Evolutionary conservation across 2,329 filamentous ascomycete species (phyloP), one percentile per base, ranked within the genome.

Genomic region (Cercospora berteroae): DNA sequence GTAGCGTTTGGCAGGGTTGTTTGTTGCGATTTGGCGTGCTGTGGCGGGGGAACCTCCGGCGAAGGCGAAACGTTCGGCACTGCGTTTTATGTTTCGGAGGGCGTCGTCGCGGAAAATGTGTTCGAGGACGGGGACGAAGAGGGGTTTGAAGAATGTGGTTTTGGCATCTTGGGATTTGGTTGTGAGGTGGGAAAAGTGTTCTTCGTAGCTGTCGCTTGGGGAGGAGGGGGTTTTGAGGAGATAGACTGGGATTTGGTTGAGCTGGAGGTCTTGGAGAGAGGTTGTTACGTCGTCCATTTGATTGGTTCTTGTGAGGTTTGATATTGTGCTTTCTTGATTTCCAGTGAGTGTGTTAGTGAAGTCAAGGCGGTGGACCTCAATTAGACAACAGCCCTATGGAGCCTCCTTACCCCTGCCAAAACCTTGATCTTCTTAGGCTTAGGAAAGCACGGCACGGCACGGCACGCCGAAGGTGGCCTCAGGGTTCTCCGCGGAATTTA

Each of bases 181-280:
- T 4, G 20, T 6, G 44, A 50, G 18, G 7, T 29, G 52, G 25
- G 52, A 57, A 57, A 94, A 90, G 55, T 88, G 82, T 58, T 92
- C 88, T 71, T 91, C 84, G 76, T 95, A 95, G 8, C 86, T 85
- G 77, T 95, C 92, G 55, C 81, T 83, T 0, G 91, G 91, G 0
- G 81, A 83, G 0, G 91, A 94, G 74, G 86, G 89, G 2, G 92
- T 94, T 79, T 95, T 95, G 64, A 95, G 85, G 1, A 95, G 83
- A 23, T 94, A 81, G 23, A 95, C 79, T 1, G 90, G 89, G 27
- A 77, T 76, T 59, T 78, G 74, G 59, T 75, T 69, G 25, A 76
- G 59, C 9, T 57, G 71, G 12, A 77, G 70, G 25, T 71, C 67
- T 60, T 68, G 39, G 3, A 78, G 66, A 4, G 67, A 68, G 9